Base-by-base conservation (phyloP, 306 rosid genomes). In the Clitoria ternatea region DNA sequence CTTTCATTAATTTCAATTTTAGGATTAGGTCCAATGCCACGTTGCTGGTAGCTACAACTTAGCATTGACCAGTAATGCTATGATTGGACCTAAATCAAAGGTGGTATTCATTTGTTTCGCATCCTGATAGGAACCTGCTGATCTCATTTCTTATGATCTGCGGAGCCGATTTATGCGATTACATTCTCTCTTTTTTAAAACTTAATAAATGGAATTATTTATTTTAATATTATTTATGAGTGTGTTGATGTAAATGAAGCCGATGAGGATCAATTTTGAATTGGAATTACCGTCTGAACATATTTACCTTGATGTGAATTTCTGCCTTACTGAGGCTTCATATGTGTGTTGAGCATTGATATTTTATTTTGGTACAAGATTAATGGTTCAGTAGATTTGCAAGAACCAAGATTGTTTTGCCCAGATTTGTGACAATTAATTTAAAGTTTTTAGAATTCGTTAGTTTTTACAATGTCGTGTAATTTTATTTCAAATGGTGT, bases 281-380 rank as follows among this genome's bases (percentile, higher is more conserved):
- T 85, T 90, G 96, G 89, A 90, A 90, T 87, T 90, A 90, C 93
- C 90, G 91, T 19, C 91, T 90, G 91, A 87, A 23, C 70, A 32
- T 22, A n/a, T 22, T 55, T 54, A 9, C 24, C 65, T 6, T 90
- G 91, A 82, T 90, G 93, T 76, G 66, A 83, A 59, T 11, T 32
- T 73, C 66, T 66, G 70, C 86, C 91, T 87, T 80, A 80, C 89
- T 84, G 75, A 87, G 91, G 93, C 93, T 90, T 87, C 73, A 4
- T 1, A 4, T n/a, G n/a, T n/a, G n/a, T n/a, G n/a, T n/a, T n/a
- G n/a, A n/a, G n/a, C n/a, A n/a, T n/a, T n/a, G n/a, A n/a, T n/a
- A n/a, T n/a, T n/a, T n/a, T n/a, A n/a, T n/a, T n/a, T n/a, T n/a
- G n/a, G n/a, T n/a, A n/a, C n/a, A n/a, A n/a, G n/a, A n/a, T n/a